Evolutionary conservation across 371 early-diverging fungal genomes (phyloP).

Genomic region (Nematocida ausubeli): DNA sequence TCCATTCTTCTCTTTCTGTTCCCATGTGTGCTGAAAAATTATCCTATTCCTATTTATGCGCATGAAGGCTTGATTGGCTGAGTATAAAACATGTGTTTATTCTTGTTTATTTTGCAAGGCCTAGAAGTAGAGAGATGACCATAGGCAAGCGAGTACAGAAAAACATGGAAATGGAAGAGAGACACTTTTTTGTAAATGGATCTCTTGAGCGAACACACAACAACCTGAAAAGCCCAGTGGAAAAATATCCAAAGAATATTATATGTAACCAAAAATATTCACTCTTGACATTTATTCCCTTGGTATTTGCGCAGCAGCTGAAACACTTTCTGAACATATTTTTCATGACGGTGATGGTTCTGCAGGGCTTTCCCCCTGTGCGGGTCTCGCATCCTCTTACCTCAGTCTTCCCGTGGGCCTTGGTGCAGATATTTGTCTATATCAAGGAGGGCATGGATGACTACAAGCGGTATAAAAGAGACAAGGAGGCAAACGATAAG

Average conservation of each 20-base stretch:
- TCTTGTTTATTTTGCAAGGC: conserved; percentile 54
- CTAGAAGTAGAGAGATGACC: neutral
- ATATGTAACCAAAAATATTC: conserved; percentile 92
- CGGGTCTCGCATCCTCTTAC: conserved; percentile 79
- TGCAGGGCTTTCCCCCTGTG: conserved; percentile 76
- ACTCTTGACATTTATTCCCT: conserved; percentile 77
- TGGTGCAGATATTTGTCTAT: conserved; percentile 83
- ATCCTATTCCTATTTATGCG: neutral
- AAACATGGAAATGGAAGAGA: conserved; percentile 25
- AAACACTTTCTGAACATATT: conserved; percentile 86
- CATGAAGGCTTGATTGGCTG: neutral
- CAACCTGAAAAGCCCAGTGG: conserved; percentile 22
- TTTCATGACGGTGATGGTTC: conserved; percentile 84
- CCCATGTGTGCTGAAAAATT: neutral
- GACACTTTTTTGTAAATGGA: conserved; percentile 47
- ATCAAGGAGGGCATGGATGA: conserved; percentile 93
- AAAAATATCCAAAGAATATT: conserved; percentile 73
- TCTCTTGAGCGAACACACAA: conserved; percentile 17
- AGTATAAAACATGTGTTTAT: conserved; percentile 27
- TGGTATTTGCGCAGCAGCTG: conserved; percentile 81
- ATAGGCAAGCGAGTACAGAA: neutral
- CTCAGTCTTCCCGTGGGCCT: conserved; percentile 84
- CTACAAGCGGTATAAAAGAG: conserved; percentile 78
- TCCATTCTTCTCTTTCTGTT: conserved; percentile 16
- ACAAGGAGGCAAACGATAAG: conserved; percentile 80